A percentile compares a stretch with the other conserved stretches of the same genome.
Evolutionary conservation across 2,329 filamentous ascomycete genomes (phyloP).

Genomic region (Talaromyces atroroseus): DNA sequence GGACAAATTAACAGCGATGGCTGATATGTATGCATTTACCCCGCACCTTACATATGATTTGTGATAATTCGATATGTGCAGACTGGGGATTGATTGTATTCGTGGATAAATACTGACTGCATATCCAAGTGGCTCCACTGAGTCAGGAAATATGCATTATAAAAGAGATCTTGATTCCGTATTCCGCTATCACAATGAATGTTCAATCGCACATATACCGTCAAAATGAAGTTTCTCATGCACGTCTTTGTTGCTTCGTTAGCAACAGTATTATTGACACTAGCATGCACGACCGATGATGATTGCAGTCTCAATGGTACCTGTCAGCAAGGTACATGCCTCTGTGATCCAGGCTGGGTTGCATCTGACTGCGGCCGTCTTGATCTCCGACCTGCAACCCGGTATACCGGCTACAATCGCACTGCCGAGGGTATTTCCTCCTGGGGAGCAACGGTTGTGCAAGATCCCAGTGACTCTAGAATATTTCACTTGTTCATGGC

Average conservation of each 20-base stretch:
- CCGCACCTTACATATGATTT: too few relatives aligned
- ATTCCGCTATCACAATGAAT: background rate
- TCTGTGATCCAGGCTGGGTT: constrained; percentile 42
- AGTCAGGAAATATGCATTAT: background rate
- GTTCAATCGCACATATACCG: background rate
- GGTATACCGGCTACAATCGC: constrained; percentile 44
- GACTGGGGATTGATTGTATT: too few relatives aligned
- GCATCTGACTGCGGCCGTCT: constrained; percentile 42
- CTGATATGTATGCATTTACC: background rate
- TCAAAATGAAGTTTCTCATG: constrained; percentile 2
- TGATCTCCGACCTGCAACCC: constrained; percentile 39
- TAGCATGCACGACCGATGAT: constrained; percentile 24
- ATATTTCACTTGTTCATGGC: constrained; percentile 45
- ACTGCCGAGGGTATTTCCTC: constrained; percentile 42
- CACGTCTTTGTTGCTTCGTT: background rate
- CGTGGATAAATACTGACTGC: background rate
- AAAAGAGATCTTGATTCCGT: too few relatives aligned
- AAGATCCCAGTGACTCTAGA: constrained; percentile 33
- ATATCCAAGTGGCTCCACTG: background rate
- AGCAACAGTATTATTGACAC: too few relatives aligned
- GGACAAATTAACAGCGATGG: too few relatives aligned
- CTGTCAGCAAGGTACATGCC: constrained; percentile 20
- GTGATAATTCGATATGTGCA: too few relatives aligned
- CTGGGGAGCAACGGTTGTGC: constrained; percentile 46
- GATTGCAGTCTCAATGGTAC: constrained; percentile 40